Evolutionary conservation across 257 asterid species (phyloP), one percentile per base, ranked within the genome.

Genomic region (Craterostigma plantagineum): DNA sequence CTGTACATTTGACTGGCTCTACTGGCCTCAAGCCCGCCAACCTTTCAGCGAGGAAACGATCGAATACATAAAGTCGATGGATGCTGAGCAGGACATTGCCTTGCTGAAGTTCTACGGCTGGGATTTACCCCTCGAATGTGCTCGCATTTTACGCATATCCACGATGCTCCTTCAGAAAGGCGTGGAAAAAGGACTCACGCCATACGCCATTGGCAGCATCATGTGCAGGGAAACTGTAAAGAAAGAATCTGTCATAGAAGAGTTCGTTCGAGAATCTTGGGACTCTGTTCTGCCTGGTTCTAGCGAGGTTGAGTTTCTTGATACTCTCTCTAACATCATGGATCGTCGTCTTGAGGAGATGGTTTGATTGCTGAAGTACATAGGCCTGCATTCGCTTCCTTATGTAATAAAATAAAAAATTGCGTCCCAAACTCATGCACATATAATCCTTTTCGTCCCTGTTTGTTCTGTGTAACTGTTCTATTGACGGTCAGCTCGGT

Each of bases 121-220:
- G 95, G 78, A 83, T 2, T 49, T 79, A 4, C 79, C 94, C 10
- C 17, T 39, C 14, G 80, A 74, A 51, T 74, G 78, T 60, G 93
- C 93, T 7, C 80, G 73, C 23, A 70, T 74, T 7, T 68, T 87
- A 10, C 85, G 74, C 11, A 70, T 82, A 58, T 79, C 95, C 49
- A 87, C 93, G 10, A 79, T 87, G 98, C 90, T 87, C 45, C 65
- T 87, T 48, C 82, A 87, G 72, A 87, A 82, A 69, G 92, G 95
- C 4, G 76, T 70, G 3, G 67, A 66, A 27, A 82, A 67, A 48
- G 80, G 90, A 42, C 75, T 87, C n/a, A 72, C 92, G 7, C 85
- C 94, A 11, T 81, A 52, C 43, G 62, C 59, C 41, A 86, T 86
- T 38, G 94, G 92, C 51, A 78, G 45, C 66, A 66, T 86, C 44